Conservation (phyloP, 1,284 basidiomycete genomes). For the Hypsizygus ulmarius region DNA sequence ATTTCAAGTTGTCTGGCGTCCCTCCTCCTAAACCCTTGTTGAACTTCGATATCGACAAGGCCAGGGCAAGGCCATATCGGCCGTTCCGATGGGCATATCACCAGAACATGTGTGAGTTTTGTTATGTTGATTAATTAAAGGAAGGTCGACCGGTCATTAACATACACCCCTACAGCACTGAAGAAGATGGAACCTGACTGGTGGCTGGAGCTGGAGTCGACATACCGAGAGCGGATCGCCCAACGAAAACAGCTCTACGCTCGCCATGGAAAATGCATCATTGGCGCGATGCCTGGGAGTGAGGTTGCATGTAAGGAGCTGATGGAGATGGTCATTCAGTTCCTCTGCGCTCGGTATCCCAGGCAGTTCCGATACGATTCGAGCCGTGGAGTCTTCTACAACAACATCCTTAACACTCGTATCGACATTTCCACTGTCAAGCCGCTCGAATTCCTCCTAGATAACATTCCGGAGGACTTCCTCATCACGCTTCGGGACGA, state of each 20-base stretch:
- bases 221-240: conserved; percentile 41
- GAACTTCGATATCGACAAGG: conserved; percentile 41
- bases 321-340: conserved; percentile 50
- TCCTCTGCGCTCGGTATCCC: conserved; percentile 46
- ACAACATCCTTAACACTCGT: conserved; percentile 38
- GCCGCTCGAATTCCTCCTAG: conserved; percentile 42
- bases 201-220: conserved; percentile 53
- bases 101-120: conserved; percentile 48
- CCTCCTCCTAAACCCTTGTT: conserved; percentile 38
- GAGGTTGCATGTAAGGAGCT: conserved; percentile 43
- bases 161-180: conserved; percentile 32
- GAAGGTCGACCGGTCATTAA: not conserved
- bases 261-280: conserved; percentile 34
- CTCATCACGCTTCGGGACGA: conserved; percentile 39
- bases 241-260: conserved; percentile 40
- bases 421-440: conserved; percentile 28
- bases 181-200: conserved; percentile 48
- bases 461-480: conserved; percentile 53
- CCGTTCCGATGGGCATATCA: conserved; percentile 53
- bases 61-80: conserved; percentile 47
- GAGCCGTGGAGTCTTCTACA: conserved; percentile 36
- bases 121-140: not conserved
- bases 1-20: conserved; percentile 41
- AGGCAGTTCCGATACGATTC: conserved; percentile 38
- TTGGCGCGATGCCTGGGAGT: conserved; percentile 41